Conservation (phyloP, 2,329 filamentous ascomycete species). For the Cercospora sp. region DNA sequence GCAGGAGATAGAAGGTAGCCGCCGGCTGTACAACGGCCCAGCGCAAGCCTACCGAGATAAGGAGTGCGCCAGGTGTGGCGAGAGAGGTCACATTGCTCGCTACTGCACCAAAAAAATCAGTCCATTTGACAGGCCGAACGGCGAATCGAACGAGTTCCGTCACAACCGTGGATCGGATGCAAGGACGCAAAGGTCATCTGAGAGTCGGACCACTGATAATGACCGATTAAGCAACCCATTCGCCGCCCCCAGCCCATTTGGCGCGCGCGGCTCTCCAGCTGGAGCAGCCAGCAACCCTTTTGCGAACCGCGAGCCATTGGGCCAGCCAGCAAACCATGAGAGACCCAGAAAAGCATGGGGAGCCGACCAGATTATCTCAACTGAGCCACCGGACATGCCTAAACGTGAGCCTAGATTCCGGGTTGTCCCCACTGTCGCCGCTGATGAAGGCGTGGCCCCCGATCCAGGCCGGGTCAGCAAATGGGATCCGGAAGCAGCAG, state of each 20-base stretch:
- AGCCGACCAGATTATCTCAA: slow-evolving; percentile 1
- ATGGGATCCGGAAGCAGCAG: neutral
- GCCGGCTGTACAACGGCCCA: slow-evolving; percentile 9
- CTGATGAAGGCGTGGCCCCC: neutral
- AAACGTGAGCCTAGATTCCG: slow-evolving; percentile 3
- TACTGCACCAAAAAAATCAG: slow-evolving; percentile 13
- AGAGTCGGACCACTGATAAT: neutral
- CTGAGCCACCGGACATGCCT: neutral
- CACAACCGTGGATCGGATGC: neutral
- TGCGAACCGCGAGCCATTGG: neutral
- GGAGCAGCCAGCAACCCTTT: slow-evolving; percentile 1
- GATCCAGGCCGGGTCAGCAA: neutral
- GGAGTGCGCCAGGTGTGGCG: slow-evolving; percentile 22
- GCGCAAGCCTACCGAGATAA: slow-evolving; percentile 7
- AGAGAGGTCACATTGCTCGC: slow-evolving; percentile 21
- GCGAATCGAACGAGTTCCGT: neutral
- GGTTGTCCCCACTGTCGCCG: neutral
- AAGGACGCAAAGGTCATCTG: neutral
- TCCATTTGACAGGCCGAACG: neutral
- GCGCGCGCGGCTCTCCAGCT: neutral
- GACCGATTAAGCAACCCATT: neutral
- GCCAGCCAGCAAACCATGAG: neutral
- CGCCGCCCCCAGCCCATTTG: neutral
- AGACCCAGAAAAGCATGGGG: slow-evolving; percentile 1
- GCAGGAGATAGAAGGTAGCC: slow-evolving; percentile 1